These are phyloP conservation scores for Nicotiana attenuata DNA, from an alignment of 257 asterid species.

Conservation along the genomic window DNA sequence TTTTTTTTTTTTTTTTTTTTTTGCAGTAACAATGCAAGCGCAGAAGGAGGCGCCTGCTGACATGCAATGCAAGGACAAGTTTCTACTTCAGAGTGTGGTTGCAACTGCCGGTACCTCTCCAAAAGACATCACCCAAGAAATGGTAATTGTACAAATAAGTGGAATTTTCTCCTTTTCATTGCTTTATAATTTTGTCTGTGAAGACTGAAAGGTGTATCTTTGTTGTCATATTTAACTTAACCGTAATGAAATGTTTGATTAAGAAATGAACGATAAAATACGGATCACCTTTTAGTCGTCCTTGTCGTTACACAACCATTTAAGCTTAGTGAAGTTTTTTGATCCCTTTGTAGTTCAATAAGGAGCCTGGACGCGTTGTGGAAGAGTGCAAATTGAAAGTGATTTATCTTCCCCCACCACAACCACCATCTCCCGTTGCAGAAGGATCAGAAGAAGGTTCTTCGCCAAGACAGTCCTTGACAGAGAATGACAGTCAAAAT, in stretches of 20 bases:
- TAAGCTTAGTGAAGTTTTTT: background rate
- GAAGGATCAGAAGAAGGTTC: slow-evolving; percentile 23
- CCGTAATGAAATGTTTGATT: background rate
- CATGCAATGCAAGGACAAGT: slow-evolving; percentile 84
- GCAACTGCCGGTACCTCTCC: slow-evolving; percentile 33
- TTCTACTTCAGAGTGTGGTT: slow-evolving; percentile 76
- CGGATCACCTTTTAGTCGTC: background rate
- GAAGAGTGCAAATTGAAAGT: slow-evolving; percentile 36
- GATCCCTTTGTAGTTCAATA: slow-evolving; percentile 34
- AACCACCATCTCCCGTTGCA: slow-evolving; percentile 15
- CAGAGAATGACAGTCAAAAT: slow-evolving; percentile 24
- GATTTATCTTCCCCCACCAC: slow-evolving; percentile 21
- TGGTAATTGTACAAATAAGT: slow-evolving; percentile 23
- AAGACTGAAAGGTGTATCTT: background rate
- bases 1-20: slow-evolving; percentile 3
- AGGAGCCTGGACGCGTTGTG: slow-evolving; percentile 30
- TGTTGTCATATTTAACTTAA: background rate
- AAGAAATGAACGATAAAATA: background rate
- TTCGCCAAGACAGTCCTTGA: slow-evolving; percentile 17
- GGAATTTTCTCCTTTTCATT: background rate
- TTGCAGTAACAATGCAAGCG: slow-evolving; percentile 59
- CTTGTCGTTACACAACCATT: background rate
- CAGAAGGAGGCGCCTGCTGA: slow-evolving; percentile 79
- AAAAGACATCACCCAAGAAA: slow-evolving; percentile 32
- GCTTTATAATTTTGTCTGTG: background rate